These are phyloP conservation scores for Acanthamoeba triangularis DNA, from an alignment of 208 protist genomes.

Conservation along the genomic window DNA sequence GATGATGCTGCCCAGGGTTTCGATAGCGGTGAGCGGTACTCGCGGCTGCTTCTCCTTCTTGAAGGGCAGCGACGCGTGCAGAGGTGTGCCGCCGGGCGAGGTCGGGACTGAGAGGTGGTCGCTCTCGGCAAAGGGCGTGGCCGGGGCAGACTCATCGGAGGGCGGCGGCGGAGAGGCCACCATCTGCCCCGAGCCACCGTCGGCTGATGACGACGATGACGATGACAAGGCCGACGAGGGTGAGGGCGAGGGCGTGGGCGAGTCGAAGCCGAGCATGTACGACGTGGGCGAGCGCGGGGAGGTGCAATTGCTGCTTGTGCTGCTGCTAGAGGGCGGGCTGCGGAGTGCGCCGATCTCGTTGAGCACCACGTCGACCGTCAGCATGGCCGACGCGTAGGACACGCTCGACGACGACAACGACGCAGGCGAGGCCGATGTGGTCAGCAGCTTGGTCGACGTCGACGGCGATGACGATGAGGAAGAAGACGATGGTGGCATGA, in stretches of 20 bases:
- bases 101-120: not conserved
- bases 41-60: not conserved
- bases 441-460: not conserved
- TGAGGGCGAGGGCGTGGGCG: not conserved
- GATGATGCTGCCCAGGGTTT: not conserved
- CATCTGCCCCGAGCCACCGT: not conserved
- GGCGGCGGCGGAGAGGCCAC: not conserved
- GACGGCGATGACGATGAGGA: not conserved
- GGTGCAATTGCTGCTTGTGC: not conserved
- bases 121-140: not conserved
- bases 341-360: not conserved
- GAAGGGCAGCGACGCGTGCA: not conserved
- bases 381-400: not conserved
- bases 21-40: not conserved
- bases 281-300: not conserved
- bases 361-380: conserved; percentile 14
- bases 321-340: not conserved
- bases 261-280: not conserved
- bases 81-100: conserved; percentile 8
- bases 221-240: not conserved
- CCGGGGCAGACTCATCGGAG: not conserved
- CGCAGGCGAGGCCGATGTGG: not conserved
- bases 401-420: not conserved
- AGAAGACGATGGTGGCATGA: not conserved
- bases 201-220: not conserved